Percentiles rank a stretch among this genome's conserved stretches.
phyloP scores from a whole-genome alignment of 768 basidiomycete species.

The Pisolithus sp. region DNA sequence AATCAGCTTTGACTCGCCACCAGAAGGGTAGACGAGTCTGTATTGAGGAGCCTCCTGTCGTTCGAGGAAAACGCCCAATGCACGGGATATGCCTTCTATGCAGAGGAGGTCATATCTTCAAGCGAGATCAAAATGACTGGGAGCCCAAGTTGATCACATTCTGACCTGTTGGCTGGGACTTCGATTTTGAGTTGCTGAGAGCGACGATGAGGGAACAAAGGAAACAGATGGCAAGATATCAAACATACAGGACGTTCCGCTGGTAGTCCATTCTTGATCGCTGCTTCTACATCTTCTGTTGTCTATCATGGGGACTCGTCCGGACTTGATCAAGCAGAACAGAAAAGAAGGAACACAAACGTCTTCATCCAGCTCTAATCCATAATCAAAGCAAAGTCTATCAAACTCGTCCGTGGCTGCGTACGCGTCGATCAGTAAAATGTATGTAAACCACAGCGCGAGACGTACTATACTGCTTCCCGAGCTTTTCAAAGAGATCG shows the following conservation, averaged over 20 bases:
- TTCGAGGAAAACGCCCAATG: constrained; percentile 75
- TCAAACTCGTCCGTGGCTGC: constrained; percentile 93
- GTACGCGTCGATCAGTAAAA: constrained; percentile 11
- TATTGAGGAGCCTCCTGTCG: constrained; percentile 64
- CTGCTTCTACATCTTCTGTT: constrained; percentile 78
- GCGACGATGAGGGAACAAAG: constrained; percentile 3
- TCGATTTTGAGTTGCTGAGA: constrained; percentile 95
- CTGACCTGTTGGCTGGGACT: constrained; percentile 91
- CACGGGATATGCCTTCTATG: constrained; percentile 90
- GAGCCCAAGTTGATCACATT: constrained; percentile 3
- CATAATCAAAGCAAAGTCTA: constrained; percentile 93
- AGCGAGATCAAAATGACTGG: constrained; percentile 1
- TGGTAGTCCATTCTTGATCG: constrained; percentile 77
- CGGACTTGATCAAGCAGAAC: not conserved
- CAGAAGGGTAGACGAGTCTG: constrained; percentile 63
- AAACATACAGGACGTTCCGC: constrained; percentile 71
- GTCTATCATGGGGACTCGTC: constrained; percentile 47
- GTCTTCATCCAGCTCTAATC: constrained; percentile 96
- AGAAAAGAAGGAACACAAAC: constrained; percentile 40
- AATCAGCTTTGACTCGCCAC: constrained; percentile 58
- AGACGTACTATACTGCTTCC: constrained; percentile 66
- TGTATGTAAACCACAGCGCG: constrained; percentile 3
- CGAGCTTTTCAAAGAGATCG: constrained; percentile 86
- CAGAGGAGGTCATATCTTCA: constrained; percentile 93
- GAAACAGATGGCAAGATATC: not conserved